Evolutionary conservation across 192 early-diverging fungal genomes (phyloP), one percentile per base, ranked within the genome.

Genomic region (Endogone sp.): DNA sequence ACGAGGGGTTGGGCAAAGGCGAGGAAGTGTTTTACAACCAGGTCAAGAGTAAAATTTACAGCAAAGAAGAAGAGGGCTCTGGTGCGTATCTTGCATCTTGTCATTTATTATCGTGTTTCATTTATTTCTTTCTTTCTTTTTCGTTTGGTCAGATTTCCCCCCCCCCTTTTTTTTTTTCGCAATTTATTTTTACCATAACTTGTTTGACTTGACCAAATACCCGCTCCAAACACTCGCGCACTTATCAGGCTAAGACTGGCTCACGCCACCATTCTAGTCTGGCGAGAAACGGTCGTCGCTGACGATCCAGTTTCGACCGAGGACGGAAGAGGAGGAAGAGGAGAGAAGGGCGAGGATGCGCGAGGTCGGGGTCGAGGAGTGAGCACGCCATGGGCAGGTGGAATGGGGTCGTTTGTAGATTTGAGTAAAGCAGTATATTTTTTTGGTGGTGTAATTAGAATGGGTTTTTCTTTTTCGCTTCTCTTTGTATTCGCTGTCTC

Each of bases 1-100:
- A 69, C 4, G 67, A 74, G 59, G 24, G 27, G 27, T 22, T 28
- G 11, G 77, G 56, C 16, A 62, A 72, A 4, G 69, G 57, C 2
- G 32, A 59, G 23, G 21, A 60, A 13, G 71, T 67, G 3, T 23
- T 60, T 2, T 80, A 80, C 58, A 70, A 62, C 25, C 56, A 72
- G 32, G 59, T 80, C 25, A 72, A 66, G 30, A 73, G 72, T 30
- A 80, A 74, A 57, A 70, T 79, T n/a, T 65, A 55, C 64, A 30
- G 67, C 70, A 23, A 57, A 59, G 13, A 73, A 80, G 71, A 80
- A 74, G 56, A 74, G 73, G 56, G 77, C 74, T 25, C 49, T 65
- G 65, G 73, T 73, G 37, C 9, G 37, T 49, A 16, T 49, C 16
- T 16, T 16, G 1, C 37, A 49, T 49, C 37, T 49, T n/a, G n/a